Evolutionary conservation across 2,329 filamentous ascomycete species (phyloP), one percentile per base, ranked within the genome.

Genomic region (Claviceps monticola): DNA sequence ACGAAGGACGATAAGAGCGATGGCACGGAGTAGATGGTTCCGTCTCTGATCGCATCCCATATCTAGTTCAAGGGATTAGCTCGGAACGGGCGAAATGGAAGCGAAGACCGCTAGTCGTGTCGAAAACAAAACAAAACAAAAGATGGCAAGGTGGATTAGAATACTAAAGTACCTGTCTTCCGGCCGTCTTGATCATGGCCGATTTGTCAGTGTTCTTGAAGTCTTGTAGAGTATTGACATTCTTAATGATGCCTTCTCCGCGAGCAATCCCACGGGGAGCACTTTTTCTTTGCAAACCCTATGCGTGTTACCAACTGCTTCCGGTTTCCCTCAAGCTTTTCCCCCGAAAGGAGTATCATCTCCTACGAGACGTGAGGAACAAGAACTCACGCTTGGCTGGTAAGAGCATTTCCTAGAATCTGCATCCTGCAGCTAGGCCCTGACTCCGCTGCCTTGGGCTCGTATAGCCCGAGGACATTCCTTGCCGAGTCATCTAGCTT

Each of bases 21-120:
- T 2, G 93, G 93, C 49, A 91, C 87, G 9, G 89, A 93, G 69
- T 95, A 97, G 59, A 98, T 95, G 42, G 88, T 94, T 53, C 90
- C 91, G 68, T 98, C 93, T 58, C 89, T 84, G 62, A 98, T 96
- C 26, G 93, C 91, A 67, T 97, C 89, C 91, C 91, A 97, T 55
- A 98, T 89, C 85, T 94, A 63, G 4, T 16, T 26, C 29, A 11
- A 11, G 4, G 4, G 4, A 34, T 34, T 34, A 34, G 29, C 29
- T 34, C 9, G 29, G 5, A 14, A 44, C 14, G 19, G 26, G 34
- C 38, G 23, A n/a, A 37, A 7, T 8, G 19, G 4, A 42, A 36
- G 9, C 21, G n/a, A 47, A 9, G 29, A 29, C 47, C 26, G 19
- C 21, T 34, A 6, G 8, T 13, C 5, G 41, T 41, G 4, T 23